Evolutionary conservation across 305 asterid species (phyloP), one percentile per base, ranked within the genome.

Genomic region (Fraxinus latifolia): DNA sequence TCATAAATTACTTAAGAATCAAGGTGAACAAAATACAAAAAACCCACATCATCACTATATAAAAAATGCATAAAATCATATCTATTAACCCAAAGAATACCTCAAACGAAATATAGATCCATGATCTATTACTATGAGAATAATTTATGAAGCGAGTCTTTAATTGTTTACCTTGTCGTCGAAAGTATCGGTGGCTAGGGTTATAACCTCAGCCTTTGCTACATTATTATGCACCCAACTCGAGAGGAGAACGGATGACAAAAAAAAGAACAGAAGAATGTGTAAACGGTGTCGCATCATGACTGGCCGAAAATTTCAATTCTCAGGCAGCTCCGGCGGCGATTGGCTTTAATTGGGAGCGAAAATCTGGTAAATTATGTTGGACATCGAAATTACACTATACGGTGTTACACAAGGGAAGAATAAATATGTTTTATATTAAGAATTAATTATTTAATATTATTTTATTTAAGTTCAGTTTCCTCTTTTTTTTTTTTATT

Each of bases 161-260:
- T 58, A 47, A 65, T 32, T 62, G 19, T 17, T 82, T 87, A 94
- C 99, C 97, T 94, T 95, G 85, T 95, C 97, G 34, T 85, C 89
- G 79, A 94, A 95, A 74, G 91, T 93, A 11, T 94, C 97, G 71
- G 88, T 83, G 44, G 94, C 92, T 76, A 95, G 82, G 78, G 95
- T 88, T 77, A 95, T 94, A 76, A 95, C 96, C 90, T 95, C 98
- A 72, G 98, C 97, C 80, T 86, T 62, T 2, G 86, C 90, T 19
- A 84, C 85, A 21, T 71, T 80, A 79, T 65, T 81, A 84, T 79
- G 74, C 0, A 85, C 84, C 76, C 85, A 87, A 83, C 80, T 88
- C 74, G 81, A 77, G 8, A 89, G 5, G 9, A 87, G 79, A 80
- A 88, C 55, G 78, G 83, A 85, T 76, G 80, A 80, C n/a, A 86